Evolutionary conservation across 768 basidiomycete species (phyloP).

Genomic region (Sarcomyxa edulis): DNA sequence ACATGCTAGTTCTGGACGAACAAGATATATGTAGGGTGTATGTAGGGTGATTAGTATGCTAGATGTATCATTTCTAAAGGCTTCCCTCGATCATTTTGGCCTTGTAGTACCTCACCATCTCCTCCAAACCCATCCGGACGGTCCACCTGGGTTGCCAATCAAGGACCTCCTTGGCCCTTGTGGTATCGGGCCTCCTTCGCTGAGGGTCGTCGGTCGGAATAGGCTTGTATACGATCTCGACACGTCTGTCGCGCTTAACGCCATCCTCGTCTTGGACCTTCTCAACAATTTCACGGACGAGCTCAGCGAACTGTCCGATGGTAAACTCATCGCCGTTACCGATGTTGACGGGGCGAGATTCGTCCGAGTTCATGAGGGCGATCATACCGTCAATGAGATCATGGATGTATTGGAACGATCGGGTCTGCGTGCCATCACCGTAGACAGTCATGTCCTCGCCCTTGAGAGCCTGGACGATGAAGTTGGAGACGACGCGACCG

Average conservation of each 20-base stretch:
- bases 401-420: constrained; percentile 98
- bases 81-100: constrained; percentile 84
- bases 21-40: constrained; percentile 1
- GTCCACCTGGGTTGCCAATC: constrained; percentile 93
- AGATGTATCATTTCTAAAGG: constrained; percentile 32
- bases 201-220: constrained; percentile 94
- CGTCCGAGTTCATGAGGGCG: constrained; percentile 90
- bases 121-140: constrained; percentile 88
- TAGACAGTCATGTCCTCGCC: constrained; percentile 98
- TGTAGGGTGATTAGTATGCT: not conserved
- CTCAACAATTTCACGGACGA: constrained; percentile 89
- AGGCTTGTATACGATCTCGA: constrained; percentile 70
- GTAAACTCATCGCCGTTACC: constrained; percentile 96
- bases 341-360: constrained; percentile 93
- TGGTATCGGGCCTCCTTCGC: constrained; percentile 88
- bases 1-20: too few species aligned
- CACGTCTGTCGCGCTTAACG: constrained; percentile 38
- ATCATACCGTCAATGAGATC: constrained; percentile 94
- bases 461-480: constrained; percentile 94
- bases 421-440: constrained; percentile 89
- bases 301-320: constrained; percentile 88
- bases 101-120: constrained; percentile 94
- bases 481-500: constrained; percentile 98
- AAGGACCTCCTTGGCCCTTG: constrained; percentile 78
- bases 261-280: constrained; percentile 88